A percentile compares a stretch with the other conserved stretches of the same genome.
Evolutionary conservation across 2,329 filamentous ascomycete genomes (phyloP).

Genomic region (Trichoderma gracile): DNA sequence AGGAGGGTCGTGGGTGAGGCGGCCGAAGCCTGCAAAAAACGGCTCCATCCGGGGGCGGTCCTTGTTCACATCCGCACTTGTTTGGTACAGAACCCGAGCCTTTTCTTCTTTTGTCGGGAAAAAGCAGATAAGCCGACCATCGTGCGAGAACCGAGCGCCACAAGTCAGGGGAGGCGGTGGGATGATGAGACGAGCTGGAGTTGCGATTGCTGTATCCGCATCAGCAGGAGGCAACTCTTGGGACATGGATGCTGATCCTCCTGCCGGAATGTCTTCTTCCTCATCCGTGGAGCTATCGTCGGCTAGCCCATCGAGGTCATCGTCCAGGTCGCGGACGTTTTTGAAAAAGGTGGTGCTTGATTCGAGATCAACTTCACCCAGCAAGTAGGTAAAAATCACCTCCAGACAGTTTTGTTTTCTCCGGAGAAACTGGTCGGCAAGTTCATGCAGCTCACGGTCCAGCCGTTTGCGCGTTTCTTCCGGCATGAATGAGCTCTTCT

Average conservation of each 20-base stretch:
- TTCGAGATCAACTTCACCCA: constrained; percentile 63
- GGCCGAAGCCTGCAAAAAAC: constrained; percentile 59
- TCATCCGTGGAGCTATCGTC: constrained; percentile 87
- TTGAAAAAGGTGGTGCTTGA: constrained; percentile 63
- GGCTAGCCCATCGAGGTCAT: constrained; percentile 56
- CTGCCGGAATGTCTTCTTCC: constrained; percentile 57
- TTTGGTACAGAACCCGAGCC: constrained; percentile 52
- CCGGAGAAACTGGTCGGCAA: constrained; percentile 57
- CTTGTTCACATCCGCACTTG: constrained; percentile 47
- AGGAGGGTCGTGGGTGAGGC: constrained; percentile 53
- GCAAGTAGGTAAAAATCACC: constrained; percentile 61
- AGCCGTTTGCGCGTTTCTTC: constrained; percentile 54
- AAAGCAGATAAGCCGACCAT: constrained; percentile 66
- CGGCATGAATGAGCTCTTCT: constrained; percentile 63
- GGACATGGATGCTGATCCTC: constrained; percentile 60
- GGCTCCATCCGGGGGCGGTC: constrained; percentile 56
- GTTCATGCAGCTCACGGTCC: constrained; percentile 56
- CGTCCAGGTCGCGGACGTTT: constrained; percentile 63
- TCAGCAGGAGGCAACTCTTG: constrained; percentile 59
- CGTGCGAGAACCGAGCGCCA: constrained; percentile 61
- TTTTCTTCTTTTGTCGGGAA: constrained; percentile 69
- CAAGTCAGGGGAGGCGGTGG: constrained; percentile 60
- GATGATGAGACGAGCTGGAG: constrained; percentile 53
- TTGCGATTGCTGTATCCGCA: constrained; percentile 54
- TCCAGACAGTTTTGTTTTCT: constrained; percentile 63